Base-by-base conservation (phyloP, 2,329 filamentous ascomycete genomes). In the Cladobotryum mycophilum region DNA sequence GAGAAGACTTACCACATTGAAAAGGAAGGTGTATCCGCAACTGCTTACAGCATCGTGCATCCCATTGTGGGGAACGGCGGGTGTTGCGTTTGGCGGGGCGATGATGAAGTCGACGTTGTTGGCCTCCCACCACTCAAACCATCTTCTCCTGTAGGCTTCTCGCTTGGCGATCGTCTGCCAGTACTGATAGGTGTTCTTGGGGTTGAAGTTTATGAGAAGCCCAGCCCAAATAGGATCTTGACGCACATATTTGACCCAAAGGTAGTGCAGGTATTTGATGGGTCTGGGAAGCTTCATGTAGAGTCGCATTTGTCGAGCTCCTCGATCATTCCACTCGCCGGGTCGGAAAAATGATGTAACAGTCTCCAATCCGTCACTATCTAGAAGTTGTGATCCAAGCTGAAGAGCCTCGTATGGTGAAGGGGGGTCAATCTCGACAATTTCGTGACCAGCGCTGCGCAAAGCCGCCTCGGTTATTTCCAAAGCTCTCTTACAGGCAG, bases 11-110 rank as follows among this genome's bases (percentile, higher is more conserved):
- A 88, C 85, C 61, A 96, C 58, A 61, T 96, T 96, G 73, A 93
- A 97, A 50, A 96, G 70, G 65, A 96, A 96, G 0, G 91, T 96
- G 64, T 97, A 96, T 1, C 89, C 90, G 61, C 91, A 96, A 58
- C 85, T 89, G 55, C 86, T 87, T 41, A 93, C 83, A 3, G 89
- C 89, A 60, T 92, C 84, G 58, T 82, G 81, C 89, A 96, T 96
- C 0, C 83, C 90, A 43, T 84, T 81, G 64, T 95, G 90, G 1
- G 90, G 90, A 3, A 95, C 81, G 1, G 91, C 91, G 1, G 91
- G 90, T 0, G 89, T 95, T 0, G 91, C 89, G 65, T 96, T 96
- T 0, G 85, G 89, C n/a, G 88, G 86, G 9, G 86, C 83, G 34
- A 96, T 69, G 57, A 96, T 77, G 56, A 91, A 84, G 67, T 96